Conservation (phyloP, 805 yeast species). For the Monosporozyma servazzii region DNA sequence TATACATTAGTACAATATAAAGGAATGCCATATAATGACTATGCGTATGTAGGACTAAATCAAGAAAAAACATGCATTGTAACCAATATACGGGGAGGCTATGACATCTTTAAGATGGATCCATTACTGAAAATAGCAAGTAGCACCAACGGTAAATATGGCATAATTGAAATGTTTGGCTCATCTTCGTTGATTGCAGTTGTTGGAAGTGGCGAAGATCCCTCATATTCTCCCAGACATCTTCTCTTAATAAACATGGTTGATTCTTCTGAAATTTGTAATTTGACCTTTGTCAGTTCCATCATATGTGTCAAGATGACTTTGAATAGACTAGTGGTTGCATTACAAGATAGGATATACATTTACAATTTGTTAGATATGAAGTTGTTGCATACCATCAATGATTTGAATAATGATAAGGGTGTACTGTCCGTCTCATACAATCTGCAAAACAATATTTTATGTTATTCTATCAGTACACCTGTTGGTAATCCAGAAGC, state of each 20-base stretch:
- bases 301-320: constrained; percentile 55
- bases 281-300: constrained; percentile 54
- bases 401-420: constrained; percentile 27
- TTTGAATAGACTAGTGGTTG: constrained; percentile 52
- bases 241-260: constrained; percentile 76
- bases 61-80: not conserved
- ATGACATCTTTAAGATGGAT: constrained; percentile 57
- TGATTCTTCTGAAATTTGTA: constrained; percentile 47
- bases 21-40: not conserved
- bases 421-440: constrained; percentile 59
- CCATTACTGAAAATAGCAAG: constrained; percentile 49
- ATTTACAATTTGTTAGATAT: constrained; percentile 65
- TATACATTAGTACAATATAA: not conserved
- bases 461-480: constrained; percentile 50
- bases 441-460: constrained; percentile 39
- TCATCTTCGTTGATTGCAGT: constrained; percentile 59
- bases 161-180: constrained; percentile 64
- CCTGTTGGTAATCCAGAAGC: not conserved
- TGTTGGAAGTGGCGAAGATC: constrained; percentile 61
- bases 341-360: constrained; percentile 53
- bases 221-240: constrained; percentile 64
- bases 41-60: not conserved
- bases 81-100: constrained; percentile 30
- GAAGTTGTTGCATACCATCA: constrained; percentile 40
- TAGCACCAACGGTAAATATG: constrained; percentile 43